Conservation (phyloP, 345 rosid genomes). For the Eucalyptus fibrosa region DNA sequence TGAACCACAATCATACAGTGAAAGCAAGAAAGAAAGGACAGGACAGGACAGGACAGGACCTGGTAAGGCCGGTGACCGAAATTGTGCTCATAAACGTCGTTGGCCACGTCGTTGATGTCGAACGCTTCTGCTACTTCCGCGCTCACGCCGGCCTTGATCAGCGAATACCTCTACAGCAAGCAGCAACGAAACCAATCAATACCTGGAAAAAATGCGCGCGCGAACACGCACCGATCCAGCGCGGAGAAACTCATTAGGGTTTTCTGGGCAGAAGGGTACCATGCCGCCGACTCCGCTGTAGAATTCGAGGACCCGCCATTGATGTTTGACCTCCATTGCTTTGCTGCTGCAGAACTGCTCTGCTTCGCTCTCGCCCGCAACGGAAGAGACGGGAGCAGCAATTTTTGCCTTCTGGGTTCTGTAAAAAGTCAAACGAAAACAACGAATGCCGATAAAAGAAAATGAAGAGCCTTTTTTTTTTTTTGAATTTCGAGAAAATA, state of each 20-base stretch:
- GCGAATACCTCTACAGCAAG: conserved; percentile 53
- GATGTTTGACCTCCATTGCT: conserved; percentile 9
- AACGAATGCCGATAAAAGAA: background rate
- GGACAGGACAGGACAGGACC: conserved; percentile 18
- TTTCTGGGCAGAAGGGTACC: conserved; percentile 20
- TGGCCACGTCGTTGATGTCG: conserved; percentile 81
- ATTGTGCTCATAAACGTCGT: conserved; percentile 81
- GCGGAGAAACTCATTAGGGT: background rate
- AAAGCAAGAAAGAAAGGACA: background rate
- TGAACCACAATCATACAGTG: too few species aligned
- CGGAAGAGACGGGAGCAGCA: background rate
- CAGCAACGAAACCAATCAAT: background rate
- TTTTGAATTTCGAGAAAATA: background rate
- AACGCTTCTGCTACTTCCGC: conserved; percentile 68
- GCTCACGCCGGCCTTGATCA: conserved; percentile 40
- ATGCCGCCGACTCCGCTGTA: conserved; percentile 90
- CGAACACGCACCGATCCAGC: background rate
- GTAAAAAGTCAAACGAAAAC: background rate
- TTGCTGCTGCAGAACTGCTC: background rate
- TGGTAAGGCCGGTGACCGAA: conserved; percentile 85
- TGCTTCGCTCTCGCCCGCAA: background rate
- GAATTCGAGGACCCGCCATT: conserved; percentile 85
- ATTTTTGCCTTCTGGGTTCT: background rate
- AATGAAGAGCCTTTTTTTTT: background rate
- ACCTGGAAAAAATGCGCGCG: background rate